A percentile compares a stretch with the other conserved stretches of the same genome.
phyloP scores from a whole-genome alignment of 139 green algal species.

The Chara braunii region DNA sequence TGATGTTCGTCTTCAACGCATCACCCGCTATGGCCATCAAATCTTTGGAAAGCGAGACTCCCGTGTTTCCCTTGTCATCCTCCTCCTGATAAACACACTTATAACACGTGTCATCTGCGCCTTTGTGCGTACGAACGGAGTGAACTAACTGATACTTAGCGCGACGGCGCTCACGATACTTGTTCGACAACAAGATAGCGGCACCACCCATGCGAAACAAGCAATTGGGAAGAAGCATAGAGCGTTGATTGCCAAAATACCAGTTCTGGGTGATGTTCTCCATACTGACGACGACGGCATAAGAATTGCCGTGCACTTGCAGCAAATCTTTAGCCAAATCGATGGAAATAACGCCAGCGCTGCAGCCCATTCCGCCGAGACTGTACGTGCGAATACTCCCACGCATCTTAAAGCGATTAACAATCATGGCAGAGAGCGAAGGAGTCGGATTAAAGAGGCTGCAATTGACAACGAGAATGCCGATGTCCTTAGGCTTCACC shows the following conservation, averaged over 20 bases:
- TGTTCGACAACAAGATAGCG: constrained; percentile 88
- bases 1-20: constrained; percentile 89
- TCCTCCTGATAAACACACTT: constrained; percentile 66
- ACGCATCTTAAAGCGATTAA: constrained; percentile 91
- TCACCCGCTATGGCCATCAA: constrained; percentile 84
- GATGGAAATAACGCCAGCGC: constrained; percentile 77
- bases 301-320: constrained; percentile 26
- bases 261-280: constrained; percentile 99
- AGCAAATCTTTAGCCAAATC: constrained; percentile 84
- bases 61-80: constrained; percentile 41
- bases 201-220: constrained; percentile 88
- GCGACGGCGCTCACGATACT: constrained; percentile 52
- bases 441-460: constrained; percentile 93
- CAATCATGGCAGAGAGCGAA: constrained; percentile 86
- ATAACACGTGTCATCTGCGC: constrained; percentile 77
- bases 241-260: constrained; percentile 80
- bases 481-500: constrained; percentile 66
- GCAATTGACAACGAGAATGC: constrained; percentile 94
- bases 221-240: constrained; percentile 96
- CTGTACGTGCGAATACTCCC: constrained; percentile 87
- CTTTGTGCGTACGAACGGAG: constrained; percentile 81
- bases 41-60: constrained; percentile 79
- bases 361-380: constrained; percentile 92
- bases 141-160: constrained; percentile 81
- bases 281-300: constrained; percentile 81